Evolutionary conservation across 768 basidiomycete genomes (phyloP), one percentile per base, ranked within the genome.

Genomic region (Wakefieldia striispora): DNA sequence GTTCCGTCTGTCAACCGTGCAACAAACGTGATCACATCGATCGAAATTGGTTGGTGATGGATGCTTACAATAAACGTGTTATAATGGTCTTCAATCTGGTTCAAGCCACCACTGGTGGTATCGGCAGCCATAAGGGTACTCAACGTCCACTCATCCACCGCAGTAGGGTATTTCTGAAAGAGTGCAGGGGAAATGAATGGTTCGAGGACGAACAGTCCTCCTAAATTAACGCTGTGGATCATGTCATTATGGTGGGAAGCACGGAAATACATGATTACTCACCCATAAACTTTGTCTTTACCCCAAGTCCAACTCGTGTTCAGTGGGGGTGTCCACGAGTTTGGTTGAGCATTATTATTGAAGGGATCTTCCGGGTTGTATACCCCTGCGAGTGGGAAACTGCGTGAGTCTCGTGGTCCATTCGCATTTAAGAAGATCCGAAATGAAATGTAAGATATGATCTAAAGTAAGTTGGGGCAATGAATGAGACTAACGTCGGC

Each of bases 271-370:
- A 53, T 45, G 35, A 40, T 23, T 4, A 60, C 73, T 55, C 62
- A 82, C 84, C 86, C 86, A 54, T 72, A 72, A 27, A 88, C 68
- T 37, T 72, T 79, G 70, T 90, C 78, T 43, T 71, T 70, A 13
- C 79, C 81, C 73, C 75, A 93, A 20, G 70, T 75, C 88, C 91
- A 95, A 23, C 72, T 78, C 59, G 83, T 74, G 70, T 86, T 88
- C 42, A 95, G 72, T 7, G 86, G 77, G 1, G 89, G 90, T 6
- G 87, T 86, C 84, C 88, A 94, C 2, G 78, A 81, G 59, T 93
- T 90, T 9, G 86, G 76, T 50, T 74, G 78, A 7, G 91, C 91
- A 37, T 77, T 73, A 63, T 86, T 82, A 69, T 83, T 84, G 73
- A 83, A 89, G 6, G 91, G 88, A 63, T 88, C 74, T 39, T 82